These are phyloP conservation scores for Fraxinus sp. DNA, from an alignment of 305 asterid species.

Conservation along the genomic window DNA sequence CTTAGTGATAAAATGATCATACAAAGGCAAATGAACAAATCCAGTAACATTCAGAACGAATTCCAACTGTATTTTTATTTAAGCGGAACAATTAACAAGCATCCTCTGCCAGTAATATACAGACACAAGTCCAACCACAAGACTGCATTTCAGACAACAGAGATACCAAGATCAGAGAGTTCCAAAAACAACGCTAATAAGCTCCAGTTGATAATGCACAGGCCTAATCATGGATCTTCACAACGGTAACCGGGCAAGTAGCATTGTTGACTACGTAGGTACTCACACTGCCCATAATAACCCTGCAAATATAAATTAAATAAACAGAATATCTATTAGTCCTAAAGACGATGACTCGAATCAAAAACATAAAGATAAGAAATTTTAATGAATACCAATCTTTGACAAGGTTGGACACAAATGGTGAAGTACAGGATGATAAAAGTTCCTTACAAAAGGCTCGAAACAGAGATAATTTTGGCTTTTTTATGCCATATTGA, in stretches of 20 bases:
- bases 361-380: background rate
- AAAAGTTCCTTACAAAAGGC: background rate
- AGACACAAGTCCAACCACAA: constrained; percentile 11
- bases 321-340: background rate
- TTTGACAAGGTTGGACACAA: background rate
- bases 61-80: background rate
- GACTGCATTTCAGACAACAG: constrained; percentile 19
- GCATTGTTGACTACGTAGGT: constrained; percentile 71
- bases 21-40: no score
- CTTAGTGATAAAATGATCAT: background rate
- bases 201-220: background rate
- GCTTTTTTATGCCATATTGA: background rate
- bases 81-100: background rate
- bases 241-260: constrained; percentile 70
- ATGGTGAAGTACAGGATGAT: background rate
- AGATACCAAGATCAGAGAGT: background rate
- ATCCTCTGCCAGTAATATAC: background rate
- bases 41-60: background rate
- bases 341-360: background rate
- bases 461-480: background rate
- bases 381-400: background rate
- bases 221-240: constrained; percentile 46
- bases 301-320: constrained; percentile 50
- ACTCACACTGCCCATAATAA: constrained; percentile 78
- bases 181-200: constrained; percentile 10